These are phyloP conservation scores for Diutina pseudorugosa DNA, from an alignment of 1,139 yeast genomes.

Conservation along the genomic window DNA sequence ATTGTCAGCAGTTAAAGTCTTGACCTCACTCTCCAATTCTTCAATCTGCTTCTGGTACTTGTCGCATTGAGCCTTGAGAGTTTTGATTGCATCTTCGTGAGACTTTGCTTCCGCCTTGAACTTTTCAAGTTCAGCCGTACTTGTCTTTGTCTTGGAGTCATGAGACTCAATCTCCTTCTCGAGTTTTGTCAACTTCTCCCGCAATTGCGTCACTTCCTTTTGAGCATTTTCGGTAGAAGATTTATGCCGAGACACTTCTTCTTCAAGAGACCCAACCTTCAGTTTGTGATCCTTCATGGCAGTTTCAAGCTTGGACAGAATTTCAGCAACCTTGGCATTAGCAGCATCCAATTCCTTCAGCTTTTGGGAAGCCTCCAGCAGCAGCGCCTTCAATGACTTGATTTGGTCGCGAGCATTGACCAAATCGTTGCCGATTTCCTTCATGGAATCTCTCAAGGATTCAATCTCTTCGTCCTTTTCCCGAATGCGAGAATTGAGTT, in stretches of 20 bases:
- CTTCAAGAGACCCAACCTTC: neutral
- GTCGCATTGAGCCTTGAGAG: conserved; percentile 5
- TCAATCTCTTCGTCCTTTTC: conserved; percentile 40
- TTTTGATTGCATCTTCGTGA: neutral
- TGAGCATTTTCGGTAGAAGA: neutral
- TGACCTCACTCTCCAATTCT: conserved; percentile 11
- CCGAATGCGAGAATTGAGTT: conserved; percentile 7
- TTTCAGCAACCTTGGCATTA: neutral
- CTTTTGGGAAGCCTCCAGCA: neutral
- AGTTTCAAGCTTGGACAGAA: neutral
- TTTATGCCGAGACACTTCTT: conserved; percentile 5
- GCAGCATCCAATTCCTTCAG: neutral
- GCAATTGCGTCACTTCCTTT: neutral
- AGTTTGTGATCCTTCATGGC: neutral
- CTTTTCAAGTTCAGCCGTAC: conserved; percentile 5
- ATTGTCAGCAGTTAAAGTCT: conserved; percentile 6
- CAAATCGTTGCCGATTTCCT: conserved; percentile 63
- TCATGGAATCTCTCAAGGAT: conserved; percentile 56
- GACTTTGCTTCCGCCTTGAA: conserved; percentile 5
- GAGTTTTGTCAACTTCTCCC: conserved; percentile 3
- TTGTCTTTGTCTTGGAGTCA: neutral
- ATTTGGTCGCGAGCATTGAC: conserved; percentile 40
- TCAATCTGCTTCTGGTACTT: conserved; percentile 10
- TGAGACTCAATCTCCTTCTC: conserved; percentile 5
- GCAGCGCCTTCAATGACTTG: conserved; percentile 9